Conservation (phyloP, 164 flowering plant species). For the Vitis rotundifolia region DNA sequence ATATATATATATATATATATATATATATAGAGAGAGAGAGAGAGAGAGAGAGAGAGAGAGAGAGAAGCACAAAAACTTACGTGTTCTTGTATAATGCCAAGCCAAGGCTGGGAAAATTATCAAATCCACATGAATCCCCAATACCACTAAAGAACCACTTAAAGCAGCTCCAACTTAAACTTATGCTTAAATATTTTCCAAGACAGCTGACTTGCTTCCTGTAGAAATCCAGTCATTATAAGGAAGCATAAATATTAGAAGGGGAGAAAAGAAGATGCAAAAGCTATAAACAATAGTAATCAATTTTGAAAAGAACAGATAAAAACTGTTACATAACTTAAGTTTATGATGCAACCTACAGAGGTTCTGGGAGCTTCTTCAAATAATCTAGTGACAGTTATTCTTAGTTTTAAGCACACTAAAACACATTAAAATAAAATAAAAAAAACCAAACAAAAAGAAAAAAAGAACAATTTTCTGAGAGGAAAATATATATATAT, state of each 20-base stretch:
- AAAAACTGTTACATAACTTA: too few relatives aligned
- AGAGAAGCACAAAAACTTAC: conserved; percentile 43
- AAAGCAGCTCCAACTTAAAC: conserved; percentile 88
- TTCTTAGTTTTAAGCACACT: too few relatives aligned
- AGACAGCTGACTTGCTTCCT: conserved; percentile 90
- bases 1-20: too few relatives aligned
- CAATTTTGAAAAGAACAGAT: too few relatives aligned
- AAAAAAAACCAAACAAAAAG: too few relatives aligned
- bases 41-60: background rate
- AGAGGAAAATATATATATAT: too few relatives aligned
- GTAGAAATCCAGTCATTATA: conserved; percentile 20
- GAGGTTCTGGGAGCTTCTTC: too few relatives aligned
- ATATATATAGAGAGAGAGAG: background rate
- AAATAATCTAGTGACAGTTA: too few relatives aligned
- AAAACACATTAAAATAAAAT: too few relatives aligned
- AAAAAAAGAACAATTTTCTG: too few relatives aligned
- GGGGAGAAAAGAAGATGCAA: background rate
- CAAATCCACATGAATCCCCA: conserved; percentile 97
- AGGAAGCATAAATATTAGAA: background rate
- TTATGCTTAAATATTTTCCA: conserved; percentile 88
- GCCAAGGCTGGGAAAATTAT: conserved; percentile 89
- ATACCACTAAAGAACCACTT: conserved; percentile 99
- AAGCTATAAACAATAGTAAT: too few relatives aligned
- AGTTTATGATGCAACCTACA: too few relatives aligned
- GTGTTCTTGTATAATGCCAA: conserved; percentile 72